A percentile compares a stretch with the other conserved stretches of the same genome.
These are phyloP conservation scores for Metroxylon sagu DNA, from an alignment of 176 grass and related monocot species.

Conservation along the genomic window DNA sequence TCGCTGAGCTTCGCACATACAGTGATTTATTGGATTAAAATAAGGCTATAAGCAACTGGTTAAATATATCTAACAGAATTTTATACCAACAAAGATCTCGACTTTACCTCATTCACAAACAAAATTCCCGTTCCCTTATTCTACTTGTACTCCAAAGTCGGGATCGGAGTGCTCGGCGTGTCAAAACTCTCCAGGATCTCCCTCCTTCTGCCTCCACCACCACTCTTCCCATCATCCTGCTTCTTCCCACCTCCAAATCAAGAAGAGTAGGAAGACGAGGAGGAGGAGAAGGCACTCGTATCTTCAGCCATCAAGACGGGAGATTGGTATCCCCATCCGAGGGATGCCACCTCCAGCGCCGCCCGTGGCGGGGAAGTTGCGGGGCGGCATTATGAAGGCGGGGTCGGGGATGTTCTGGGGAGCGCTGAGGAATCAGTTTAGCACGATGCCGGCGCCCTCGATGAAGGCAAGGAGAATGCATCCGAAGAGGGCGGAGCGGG, in stretches of 20 bases:
- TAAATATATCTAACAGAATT: too few relatives aligned
- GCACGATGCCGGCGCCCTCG: constrained; percentile 89
- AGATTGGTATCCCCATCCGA: constrained; percentile 18
- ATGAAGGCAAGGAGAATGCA: constrained; percentile 82
- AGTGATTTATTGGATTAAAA: too few relatives aligned
- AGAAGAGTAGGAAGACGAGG: constrained; percentile 29
- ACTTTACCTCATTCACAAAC: too few relatives aligned
- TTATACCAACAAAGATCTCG: too few relatives aligned
- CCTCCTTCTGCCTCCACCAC: constrained; percentile 29
- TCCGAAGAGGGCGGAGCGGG: constrained; percentile 59
- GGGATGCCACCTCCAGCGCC: constrained; percentile 16
- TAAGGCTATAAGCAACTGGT: too few relatives aligned
- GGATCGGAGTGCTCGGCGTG: constrained; percentile 48
- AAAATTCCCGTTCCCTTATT: background rate
- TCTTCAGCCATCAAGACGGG: background rate
- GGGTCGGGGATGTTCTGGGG: constrained; percentile 43
- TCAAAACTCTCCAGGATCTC: constrained; percentile 94
- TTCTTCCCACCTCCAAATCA: constrained; percentile 50
- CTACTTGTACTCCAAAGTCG: constrained; percentile 83
- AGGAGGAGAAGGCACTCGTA: background rate
- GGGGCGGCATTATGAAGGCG: constrained; percentile 39
- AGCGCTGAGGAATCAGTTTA: constrained; percentile 65
- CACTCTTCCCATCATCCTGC: constrained; percentile 38
- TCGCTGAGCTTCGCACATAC: too few relatives aligned
- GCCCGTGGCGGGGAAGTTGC: constrained; percentile 9